Evolutionary conservation across 2,329 filamentous ascomycete genomes (phyloP), one percentile per base, ranked within the genome.

Genomic region (Fusarium sp.): DNA sequence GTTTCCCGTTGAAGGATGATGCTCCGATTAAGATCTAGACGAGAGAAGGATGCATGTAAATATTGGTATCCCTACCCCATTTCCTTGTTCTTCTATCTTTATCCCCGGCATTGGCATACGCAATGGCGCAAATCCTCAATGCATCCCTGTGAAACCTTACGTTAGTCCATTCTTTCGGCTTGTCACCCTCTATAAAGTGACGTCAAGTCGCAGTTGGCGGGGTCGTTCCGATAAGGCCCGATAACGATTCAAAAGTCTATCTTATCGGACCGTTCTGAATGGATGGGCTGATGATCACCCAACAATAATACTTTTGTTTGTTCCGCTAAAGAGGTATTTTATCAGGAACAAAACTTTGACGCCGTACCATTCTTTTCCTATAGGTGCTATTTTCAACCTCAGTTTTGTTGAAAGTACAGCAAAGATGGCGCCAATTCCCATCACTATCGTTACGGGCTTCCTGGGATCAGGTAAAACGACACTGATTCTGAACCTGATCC

Each of bases 381-480:
- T 19, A 28, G 38, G 25, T 46, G 56, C 43, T 23, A 30, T 35
- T 21, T 40, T 40, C 16, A 32, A 56, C 30, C 16, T 43, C 28
- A 40, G 21, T 40, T 28, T 12, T 33, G 10, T 57, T 25, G 13
- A 25, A 47, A 46, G 7, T n/a, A 52, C 9, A 68, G 28, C 21
- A 61, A 78, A 60, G 56, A 92, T 92, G 89, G 82, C 89, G 12
- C 91, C 92, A 3, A 96, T 95, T 75, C 95, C 95, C 9, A 93
- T 98, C 81, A 98, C 96, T 52, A 97, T 99, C 80, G 87, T 99
- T 60, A 99, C 96, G 9, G 96, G 96, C 81, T 99, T 98, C 84
- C 90, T 98, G 21, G 96, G 96, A 79, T 96, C 94, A 13, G 96
- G 96, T 67, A 98, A 98, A 85, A 99, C 96, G 4, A 98, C 96